phyloP scores from a whole-genome alignment of 2,329 filamentous ascomycete species.

The Cercospora canescens region DNA sequence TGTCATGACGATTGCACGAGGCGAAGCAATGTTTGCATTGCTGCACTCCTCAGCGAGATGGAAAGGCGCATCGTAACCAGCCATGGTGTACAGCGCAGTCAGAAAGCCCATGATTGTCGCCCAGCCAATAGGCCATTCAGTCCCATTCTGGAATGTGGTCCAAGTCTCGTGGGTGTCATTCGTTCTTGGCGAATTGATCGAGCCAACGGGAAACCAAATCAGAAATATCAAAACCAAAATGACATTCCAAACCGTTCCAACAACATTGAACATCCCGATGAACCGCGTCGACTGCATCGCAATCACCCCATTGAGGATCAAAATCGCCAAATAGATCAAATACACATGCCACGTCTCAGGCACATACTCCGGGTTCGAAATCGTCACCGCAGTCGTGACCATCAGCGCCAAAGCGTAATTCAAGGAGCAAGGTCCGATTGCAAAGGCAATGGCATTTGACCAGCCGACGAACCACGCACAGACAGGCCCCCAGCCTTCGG shows the following conservation, averaged over 20 bases:
- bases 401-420: conserved; percentile 39
- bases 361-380: conserved; percentile 36
- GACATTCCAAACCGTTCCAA: conserved; percentile 35
- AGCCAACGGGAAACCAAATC: conserved; percentile 38
- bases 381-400: conserved; percentile 37
- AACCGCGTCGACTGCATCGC: conserved; percentile 39
- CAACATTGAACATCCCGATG: conserved; percentile 32
- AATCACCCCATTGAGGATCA: conserved; percentile 36
- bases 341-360: conserved; percentile 39
- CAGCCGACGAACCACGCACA: conserved; percentile 33
- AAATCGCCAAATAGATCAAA: conserved; percentile 34
- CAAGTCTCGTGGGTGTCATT: conserved; percentile 21
- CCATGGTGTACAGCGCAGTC: conserved; percentile 49
- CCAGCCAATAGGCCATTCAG: conserved; percentile 36
- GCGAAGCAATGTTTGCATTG: conserved; percentile 36
- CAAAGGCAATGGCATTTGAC: conserved; percentile 35
- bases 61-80: conserved; percentile 36
- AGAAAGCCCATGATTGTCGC: conserved; percentile 42
- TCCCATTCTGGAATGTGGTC: conserved; percentile 29
- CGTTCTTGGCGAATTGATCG: conserved; percentile 34
- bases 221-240: conserved; percentile 37
- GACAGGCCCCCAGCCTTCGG: conserved; percentile 33
- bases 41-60: conserved; percentile 37
- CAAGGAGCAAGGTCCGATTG: conserved; percentile 35
- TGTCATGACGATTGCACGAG: conserved; percentile 37